A percentile compares a stretch with the other conserved stretches of the same genome.
phyloP scores from a whole-genome alignment of 805 yeast genomes.

The Kodamaea lidongshanica region DNA sequence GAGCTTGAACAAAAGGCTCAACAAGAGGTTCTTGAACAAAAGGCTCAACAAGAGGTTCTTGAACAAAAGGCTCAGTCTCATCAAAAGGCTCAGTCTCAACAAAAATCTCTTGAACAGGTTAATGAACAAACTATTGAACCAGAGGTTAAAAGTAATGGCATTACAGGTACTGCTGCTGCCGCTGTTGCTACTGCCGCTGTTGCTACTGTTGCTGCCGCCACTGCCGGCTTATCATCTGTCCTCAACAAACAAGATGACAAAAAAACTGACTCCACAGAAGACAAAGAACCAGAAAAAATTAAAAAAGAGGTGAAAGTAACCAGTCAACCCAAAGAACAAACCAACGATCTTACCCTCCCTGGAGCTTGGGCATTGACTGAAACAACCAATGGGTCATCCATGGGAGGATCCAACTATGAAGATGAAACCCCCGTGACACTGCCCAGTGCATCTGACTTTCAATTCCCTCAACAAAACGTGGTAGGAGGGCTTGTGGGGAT shows the following conservation, averaged over 20 bases:
- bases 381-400: constrained; percentile 5
- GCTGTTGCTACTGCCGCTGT: constrained; percentile 11
- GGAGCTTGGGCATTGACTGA: too few relatives aligned
- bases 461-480: constrained; percentile 31
- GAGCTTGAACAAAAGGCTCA: constrained; percentile 1
- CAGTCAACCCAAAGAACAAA: neutral
- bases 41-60: constrained; percentile 3
- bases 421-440: constrained; percentile 45
- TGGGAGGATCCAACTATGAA: constrained; percentile 14
- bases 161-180: constrained; percentile 3
- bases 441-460: constrained; percentile 44
- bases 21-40: constrained; percentile 3
- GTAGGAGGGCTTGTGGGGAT: constrained; percentile 38
- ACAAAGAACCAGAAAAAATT: constrained; percentile 14
- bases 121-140: neutral
- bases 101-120: too few relatives aligned
- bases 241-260: constrained; percentile 5
- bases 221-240: constrained; percentile 1
- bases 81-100: neutral
- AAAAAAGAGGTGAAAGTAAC: constrained; percentile 11
- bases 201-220: constrained; percentile 4
- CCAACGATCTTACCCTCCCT: constrained; percentile 1
- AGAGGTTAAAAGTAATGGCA: neutral
- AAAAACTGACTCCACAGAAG: constrained; percentile 9
- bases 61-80: neutral